phyloP scores from a whole-genome alignment of 176 grass and related monocot species.

The Secale cereale region DNA sequence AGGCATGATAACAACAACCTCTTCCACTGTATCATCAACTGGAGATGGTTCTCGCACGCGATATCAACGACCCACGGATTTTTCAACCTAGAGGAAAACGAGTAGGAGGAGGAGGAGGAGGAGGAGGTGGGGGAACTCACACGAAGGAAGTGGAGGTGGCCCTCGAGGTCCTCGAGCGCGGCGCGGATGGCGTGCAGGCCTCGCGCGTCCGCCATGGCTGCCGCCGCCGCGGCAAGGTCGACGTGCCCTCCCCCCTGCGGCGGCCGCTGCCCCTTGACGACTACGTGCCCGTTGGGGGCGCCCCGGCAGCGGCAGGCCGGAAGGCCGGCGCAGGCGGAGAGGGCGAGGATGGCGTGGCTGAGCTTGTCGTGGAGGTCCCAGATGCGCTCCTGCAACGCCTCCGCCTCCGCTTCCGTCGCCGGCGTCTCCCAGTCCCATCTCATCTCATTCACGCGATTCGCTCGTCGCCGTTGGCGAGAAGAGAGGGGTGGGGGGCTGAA shows the following conservation, averaged over 20 bases:
- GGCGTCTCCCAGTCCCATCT: constrained; percentile 26
- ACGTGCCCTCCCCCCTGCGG: background rate
- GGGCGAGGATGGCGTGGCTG: constrained; percentile 56
- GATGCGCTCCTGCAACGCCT: constrained; percentile 61
- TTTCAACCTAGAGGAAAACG: background rate
- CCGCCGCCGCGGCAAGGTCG: background rate
- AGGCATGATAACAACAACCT: background rate
- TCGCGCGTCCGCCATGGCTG: constrained; percentile 43
- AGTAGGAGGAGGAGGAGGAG: too few relatives aligned
- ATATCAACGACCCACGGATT: background rate
- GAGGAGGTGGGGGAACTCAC: constrained; percentile 33
- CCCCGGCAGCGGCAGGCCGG: background rate
- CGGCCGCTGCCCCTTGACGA: constrained; percentile 27
- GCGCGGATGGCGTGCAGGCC: constrained; percentile 64
- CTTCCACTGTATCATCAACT: background rate
- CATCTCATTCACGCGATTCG: constrained; percentile 26
- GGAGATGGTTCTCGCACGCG: background rate
- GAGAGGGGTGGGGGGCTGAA: background rate
- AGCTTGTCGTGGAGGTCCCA: constrained; percentile 72
- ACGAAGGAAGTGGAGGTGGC: constrained; percentile 72
- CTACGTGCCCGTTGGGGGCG: constrained; percentile 28
- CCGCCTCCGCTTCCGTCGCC: constrained; percentile 31
- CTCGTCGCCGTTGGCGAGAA: constrained; percentile 11
- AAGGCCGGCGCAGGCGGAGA: constrained; percentile 39
- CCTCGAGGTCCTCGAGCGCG: constrained; percentile 81